Evolutionary conservation across 208 protist genomes (phyloP), one percentile per base, ranked within the genome.

Genomic region (Acanthamoeba lugdunensis): DNA sequence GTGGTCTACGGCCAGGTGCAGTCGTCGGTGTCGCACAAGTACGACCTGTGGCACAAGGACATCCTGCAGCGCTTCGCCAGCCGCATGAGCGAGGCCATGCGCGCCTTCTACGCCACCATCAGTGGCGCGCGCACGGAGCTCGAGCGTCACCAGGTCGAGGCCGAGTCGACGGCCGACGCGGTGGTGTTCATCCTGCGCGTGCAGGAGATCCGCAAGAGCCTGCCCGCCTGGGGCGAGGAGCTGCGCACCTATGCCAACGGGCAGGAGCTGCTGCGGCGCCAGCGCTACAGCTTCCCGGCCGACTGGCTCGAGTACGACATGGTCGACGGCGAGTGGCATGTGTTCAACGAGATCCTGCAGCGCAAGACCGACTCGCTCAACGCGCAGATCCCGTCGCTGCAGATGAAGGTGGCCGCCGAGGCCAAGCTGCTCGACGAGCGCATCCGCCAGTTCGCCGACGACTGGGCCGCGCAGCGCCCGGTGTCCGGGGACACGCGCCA

Each of bases 281-380:
- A 99, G 77, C 90, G 97, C 71, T 97, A 98, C 97, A 88, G 96
- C 50, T 98, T 99, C 75, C 98, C 98, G 14, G 95, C 97, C 8
- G 97, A 97, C 81, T 99, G 98, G 98, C 96, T 99, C 48, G 96
- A 98, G 93, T 96, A 95, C 56, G 96, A 98, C 30, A 96, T 97
- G 71, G 95, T 99, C 25, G 97, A 98, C 33, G 97, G 98, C 65
- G 98, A 99, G 95, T 99, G 97, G 97, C 95, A 81, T 30, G 97
- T 98, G 18, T 97, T 99, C 65, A 97, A 97, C 33, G 98, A 99
- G 63, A 97, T 99, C 48, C 96, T 99, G 41, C 96, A 97, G 14
- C 95, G 97, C 61, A 98, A 98, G 95, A 96, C 98, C 52, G 98
- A 98, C 91, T 95, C 97, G 18, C 93, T 99, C 50, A 96, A 98